phyloP scores from a whole-genome alignment of 2,329 filamentous ascomycete genomes.

The Botrytis porri region DNA sequence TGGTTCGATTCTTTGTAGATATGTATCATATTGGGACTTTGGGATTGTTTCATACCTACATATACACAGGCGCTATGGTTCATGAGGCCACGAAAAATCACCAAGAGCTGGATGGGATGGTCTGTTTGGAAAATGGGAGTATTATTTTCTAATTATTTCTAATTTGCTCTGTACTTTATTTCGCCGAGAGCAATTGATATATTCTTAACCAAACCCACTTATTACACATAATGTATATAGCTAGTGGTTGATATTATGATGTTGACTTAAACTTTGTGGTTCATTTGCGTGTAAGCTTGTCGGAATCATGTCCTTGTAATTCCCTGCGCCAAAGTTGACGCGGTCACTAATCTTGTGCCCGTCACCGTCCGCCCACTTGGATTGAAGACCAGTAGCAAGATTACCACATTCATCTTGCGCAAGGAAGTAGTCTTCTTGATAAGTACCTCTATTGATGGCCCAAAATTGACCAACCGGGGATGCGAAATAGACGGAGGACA shows the following conservation, averaged over 20 bases:
- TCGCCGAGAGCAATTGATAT: neutral
- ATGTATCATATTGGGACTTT: neutral
- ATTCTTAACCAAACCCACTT: neutral
- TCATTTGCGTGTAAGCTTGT: neutral
- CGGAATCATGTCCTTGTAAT: neutral
- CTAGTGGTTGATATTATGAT: neutral
- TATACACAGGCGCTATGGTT: neutral
- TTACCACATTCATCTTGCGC: neutral
- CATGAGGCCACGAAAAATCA: neutral
- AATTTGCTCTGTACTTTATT: neutral
- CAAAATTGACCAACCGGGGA: neutral
- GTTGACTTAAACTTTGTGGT: no score
- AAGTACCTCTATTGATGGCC: neutral
- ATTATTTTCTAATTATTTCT: neutral
- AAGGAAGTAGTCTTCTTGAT: neutral
- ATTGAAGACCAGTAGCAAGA: neutral
- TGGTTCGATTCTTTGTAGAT: neutral
- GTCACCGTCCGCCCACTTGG: neutral
- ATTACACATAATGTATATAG: neutral
- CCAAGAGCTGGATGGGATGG: constrained; percentile 12
- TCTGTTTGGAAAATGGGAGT: neutral
- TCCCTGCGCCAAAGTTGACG: neutral
- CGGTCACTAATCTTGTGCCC: neutral
- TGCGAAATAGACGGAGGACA: neutral
- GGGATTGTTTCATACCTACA: neutral